Evolutionary conservation across 805 yeast genomes (phyloP).

Genomic region (Cyberlindnera misumaiensis): DNA sequence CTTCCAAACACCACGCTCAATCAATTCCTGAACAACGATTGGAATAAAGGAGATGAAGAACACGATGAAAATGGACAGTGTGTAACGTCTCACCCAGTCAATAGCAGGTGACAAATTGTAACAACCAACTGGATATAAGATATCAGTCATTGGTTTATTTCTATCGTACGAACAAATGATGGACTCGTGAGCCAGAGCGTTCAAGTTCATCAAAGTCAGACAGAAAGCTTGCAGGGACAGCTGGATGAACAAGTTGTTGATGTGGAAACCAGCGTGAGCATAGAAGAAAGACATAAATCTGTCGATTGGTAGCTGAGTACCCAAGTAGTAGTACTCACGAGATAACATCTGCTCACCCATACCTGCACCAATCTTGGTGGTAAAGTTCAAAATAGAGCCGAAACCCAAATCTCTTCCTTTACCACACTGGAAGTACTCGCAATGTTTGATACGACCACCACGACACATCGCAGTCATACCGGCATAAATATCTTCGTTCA

Average conservation of each 20-base stretch:
- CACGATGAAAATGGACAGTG: constrained; percentile 74
- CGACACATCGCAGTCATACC: constrained; percentile 79
- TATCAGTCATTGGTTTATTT: constrained; percentile 61
- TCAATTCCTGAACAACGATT: constrained; percentile 69
- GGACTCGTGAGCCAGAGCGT: constrained; percentile 67
- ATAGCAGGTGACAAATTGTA: constrained; percentile 67
- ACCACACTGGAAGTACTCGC: constrained; percentile 87
- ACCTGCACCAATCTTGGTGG: constrained; percentile 87
- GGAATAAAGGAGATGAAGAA: constrained; percentile 79
- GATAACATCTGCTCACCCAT: constrained; percentile 89
- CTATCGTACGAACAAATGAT: constrained; percentile 61
- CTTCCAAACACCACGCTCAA: constrained; percentile 77
- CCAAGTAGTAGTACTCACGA: constrained; percentile 75
- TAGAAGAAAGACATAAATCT: constrained; percentile 77
- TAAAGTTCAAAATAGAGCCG: constrained; percentile 79
- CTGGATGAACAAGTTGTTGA: constrained; percentile 73
- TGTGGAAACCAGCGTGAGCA: constrained; percentile 84
- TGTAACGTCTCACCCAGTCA: constrained; percentile 78
- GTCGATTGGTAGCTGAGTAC: constrained; percentile 75
- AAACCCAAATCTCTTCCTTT: constrained; percentile 87
- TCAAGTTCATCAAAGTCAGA: constrained; percentile 63
- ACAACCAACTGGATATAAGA: constrained; percentile 62
- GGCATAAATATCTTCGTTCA: constrained; percentile 84
- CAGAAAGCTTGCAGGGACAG: constrained; percentile 67
- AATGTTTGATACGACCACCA: constrained; percentile 84